A percentile compares a stretch with the other conserved stretches of the same genome.
Conservation (phyloP, 805 yeast species). For the Candida corydali region DNA sequence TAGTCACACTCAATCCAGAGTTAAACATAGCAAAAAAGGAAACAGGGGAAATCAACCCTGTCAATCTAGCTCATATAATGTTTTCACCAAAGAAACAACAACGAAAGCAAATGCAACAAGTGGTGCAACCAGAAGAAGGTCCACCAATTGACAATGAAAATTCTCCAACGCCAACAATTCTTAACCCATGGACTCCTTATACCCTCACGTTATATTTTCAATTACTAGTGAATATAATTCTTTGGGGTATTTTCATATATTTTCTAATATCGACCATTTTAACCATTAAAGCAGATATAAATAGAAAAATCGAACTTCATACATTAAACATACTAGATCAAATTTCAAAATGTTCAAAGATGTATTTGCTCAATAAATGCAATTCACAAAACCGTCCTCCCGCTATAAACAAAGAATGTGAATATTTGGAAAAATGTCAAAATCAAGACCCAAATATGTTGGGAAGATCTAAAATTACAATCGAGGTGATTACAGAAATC, state of each 20-base stretch:
- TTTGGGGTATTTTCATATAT: conserved; percentile 50
- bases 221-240: conserved; percentile 50
- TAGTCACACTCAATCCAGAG: conserved; percentile 16
- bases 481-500: conserved; percentile 79
- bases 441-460: conserved; percentile 64
- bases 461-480: conserved; percentile 69
- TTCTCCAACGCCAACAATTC: background rate
- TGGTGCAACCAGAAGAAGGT: too few species aligned
- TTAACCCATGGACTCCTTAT: conserved; percentile 51
- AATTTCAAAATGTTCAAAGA: conserved; percentile 63
- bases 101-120: too few species aligned
- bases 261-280: conserved; percentile 47
- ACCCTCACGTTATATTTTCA: conserved; percentile 62
- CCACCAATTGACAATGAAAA: background rate
- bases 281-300: conserved; percentile 66
- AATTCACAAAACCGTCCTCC: conserved; percentile 53
- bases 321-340: conserved; percentile 57
- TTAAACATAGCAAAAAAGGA: conserved; percentile 14
- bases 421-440: conserved; percentile 79
- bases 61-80: conserved; percentile 27
- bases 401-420: conserved; percentile 66
- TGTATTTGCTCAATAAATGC: conserved; percentile 72
- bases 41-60: conserved; percentile 25
- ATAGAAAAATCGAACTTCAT: conserved; percentile 61
- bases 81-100: conserved; percentile 28